These are phyloP conservation scores for Sphaerulina musiva DNA, from an alignment of 2,329 filamentous ascomycete species.

Conservation along the genomic window DNA sequence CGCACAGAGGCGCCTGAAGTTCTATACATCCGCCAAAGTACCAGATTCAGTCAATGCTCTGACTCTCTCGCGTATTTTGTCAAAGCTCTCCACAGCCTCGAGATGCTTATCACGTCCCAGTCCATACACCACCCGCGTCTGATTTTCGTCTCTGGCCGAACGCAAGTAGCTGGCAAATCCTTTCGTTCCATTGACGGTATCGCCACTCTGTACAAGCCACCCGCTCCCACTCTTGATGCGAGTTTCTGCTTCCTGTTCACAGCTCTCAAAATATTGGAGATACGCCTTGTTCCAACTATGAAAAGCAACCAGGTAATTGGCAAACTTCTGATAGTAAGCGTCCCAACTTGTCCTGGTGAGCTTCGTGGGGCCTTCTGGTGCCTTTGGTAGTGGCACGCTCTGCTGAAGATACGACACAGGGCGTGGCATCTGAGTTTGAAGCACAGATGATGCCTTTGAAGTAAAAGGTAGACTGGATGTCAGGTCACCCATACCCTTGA, in stretches of 20 bases:
- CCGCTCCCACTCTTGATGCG: constrained; percentile 37
- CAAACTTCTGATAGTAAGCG: constrained; percentile 49
- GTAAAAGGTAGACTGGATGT: constrained; percentile 52
- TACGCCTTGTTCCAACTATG: constrained; percentile 50
- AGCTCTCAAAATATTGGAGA: constrained; percentile 49
- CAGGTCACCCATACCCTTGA: constrained; percentile 50
- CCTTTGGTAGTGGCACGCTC: constrained; percentile 38
- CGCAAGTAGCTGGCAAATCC: constrained; percentile 54
- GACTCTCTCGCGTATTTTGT: constrained; percentile 43
- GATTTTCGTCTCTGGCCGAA: constrained; percentile 58
- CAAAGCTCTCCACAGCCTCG: constrained; percentile 53
- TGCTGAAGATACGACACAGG: constrained; percentile 36
- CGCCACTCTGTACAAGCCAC: constrained; percentile 47
- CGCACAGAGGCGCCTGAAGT: background rate
- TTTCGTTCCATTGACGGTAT: constrained; percentile 27
- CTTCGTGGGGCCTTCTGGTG: constrained; percentile 35
- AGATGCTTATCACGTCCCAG: constrained; percentile 56
- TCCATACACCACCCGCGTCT: constrained; percentile 56
- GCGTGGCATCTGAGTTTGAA: constrained; percentile 44
- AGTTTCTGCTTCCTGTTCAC: constrained; percentile 39
- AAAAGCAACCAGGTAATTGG: constrained; percentile 52
- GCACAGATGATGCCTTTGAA: constrained; percentile 45
- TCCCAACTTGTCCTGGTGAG: constrained; percentile 46
- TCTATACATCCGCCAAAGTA: constrained; percentile 19
- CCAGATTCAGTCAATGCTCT: constrained; percentile 21